Conservation (phyloP, 805 yeast genomes). For the Candida takata region DNA sequence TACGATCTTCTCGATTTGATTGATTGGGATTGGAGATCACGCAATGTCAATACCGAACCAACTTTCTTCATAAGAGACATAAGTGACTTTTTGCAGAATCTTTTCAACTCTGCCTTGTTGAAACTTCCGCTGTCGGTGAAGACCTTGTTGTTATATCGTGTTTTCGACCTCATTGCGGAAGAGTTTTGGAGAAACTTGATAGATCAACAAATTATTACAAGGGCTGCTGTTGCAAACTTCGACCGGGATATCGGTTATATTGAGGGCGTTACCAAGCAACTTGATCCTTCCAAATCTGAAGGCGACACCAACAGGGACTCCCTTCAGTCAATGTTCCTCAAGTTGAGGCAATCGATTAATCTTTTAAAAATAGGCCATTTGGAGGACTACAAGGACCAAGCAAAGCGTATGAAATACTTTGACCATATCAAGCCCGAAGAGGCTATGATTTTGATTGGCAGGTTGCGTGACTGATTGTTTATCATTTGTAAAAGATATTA, state of each 20-base stretch:
- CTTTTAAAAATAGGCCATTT: conserved; percentile 57
- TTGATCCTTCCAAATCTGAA: conserved; percentile 24
- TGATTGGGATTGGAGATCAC: conserved; percentile 78
- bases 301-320: conserved; percentile 33
- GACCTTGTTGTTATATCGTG: conserved; percentile 74
- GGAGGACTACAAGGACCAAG: conserved; percentile 55
- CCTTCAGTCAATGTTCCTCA: conserved; percentile 66
- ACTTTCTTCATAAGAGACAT: conserved; percentile 73
- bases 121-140: conserved; percentile 74
- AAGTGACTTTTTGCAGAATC: conserved; percentile 76
- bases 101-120: conserved; percentile 78
- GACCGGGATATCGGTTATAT: conserved; percentile 74
- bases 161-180: conserved; percentile 77
- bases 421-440: conserved; percentile 70
- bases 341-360: conserved; percentile 73
- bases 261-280: conserved; percentile 40
- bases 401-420: conserved; percentile 53
- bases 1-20: conserved; percentile 76
- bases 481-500: no score
- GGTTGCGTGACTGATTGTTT: conserved; percentile 27
- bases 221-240: conserved; percentile 68
- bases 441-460: conserved; percentile 54
- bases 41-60: conserved; percentile 47
- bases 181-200: conserved; percentile 57
- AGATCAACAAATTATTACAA: conserved; percentile 40